These are phyloP conservation scores for Colletotrichum tamarilloi DNA, from an alignment of 2,329 filamentous ascomycete genomes.

Conservation along the genomic window DNA sequence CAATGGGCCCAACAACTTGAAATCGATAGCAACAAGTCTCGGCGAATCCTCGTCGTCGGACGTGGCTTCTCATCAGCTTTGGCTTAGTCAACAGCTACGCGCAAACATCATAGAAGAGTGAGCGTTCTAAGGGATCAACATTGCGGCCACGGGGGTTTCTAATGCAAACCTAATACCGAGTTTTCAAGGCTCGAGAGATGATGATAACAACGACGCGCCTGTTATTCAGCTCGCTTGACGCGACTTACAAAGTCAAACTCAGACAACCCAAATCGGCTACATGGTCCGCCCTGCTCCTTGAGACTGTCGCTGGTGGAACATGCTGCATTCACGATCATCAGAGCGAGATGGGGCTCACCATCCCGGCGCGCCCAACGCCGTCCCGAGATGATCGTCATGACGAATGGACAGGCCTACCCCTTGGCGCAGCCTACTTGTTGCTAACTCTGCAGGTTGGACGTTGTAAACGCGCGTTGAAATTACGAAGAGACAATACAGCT, in stretches of 20 bases:
- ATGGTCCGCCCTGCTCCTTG: not conserved
- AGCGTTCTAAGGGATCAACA: not conserved
- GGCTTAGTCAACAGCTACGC: too few relatives aligned
- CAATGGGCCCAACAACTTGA: too few relatives aligned
- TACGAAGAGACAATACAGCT: not conserved
- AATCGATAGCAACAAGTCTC: too few relatives aligned
- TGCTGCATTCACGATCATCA: not conserved
- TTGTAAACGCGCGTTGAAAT: conserved; percentile 12
- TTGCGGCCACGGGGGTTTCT: not conserved
- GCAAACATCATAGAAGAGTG: not conserved
- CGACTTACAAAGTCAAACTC: not conserved
- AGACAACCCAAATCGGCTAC: not conserved
- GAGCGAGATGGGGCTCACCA: not conserved
- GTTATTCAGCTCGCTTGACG: not conserved
- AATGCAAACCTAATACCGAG: not conserved
- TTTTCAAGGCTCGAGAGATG: not conserved
- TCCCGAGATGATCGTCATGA: conserved; percentile 4
- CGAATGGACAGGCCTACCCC: not conserved
- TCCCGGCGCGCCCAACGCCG: not conserved
- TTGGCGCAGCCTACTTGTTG: not conserved
- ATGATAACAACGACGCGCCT: not conserved
- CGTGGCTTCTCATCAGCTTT: too few relatives aligned
- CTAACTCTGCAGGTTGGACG: conserved; percentile 14
- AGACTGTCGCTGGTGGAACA: not conserved
- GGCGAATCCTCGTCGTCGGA: too few relatives aligned